Evolutionary conservation across 2,329 filamentous ascomycete genomes (phyloP).

Genomic region (Chaetomiaceae sp.): DNA sequence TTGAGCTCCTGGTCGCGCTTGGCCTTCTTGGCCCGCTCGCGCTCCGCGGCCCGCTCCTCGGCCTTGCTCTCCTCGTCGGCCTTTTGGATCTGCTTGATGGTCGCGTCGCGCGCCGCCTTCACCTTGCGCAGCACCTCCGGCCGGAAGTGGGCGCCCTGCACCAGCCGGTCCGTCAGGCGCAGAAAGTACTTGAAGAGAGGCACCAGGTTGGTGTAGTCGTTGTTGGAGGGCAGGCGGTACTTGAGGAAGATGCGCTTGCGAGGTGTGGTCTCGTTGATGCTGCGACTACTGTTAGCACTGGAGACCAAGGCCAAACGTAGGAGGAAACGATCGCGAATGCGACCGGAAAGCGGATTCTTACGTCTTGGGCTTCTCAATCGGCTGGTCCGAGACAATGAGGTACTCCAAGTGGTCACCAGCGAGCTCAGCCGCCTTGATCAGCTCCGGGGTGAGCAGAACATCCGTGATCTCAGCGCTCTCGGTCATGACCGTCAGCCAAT

Average conservation of each 20-base stretch:
- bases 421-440: slow-evolving; percentile 71
- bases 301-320: too few species aligned
- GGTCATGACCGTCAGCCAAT: slow-evolving; percentile 91
- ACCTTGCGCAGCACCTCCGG: slow-evolving; percentile 86
- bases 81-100: slow-evolving; percentile 73
- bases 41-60: slow-evolving; percentile 68
- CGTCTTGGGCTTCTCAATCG: slow-evolving; percentile 79
- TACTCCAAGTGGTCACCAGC: slow-evolving; percentile 82
- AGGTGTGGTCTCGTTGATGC: slow-evolving; percentile 77
- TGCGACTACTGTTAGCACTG: slow-evolving; percentile 47
- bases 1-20: slow-evolving; percentile 83
- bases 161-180: slow-evolving; percentile 78
- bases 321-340: background rate
- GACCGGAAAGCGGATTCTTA: slow-evolving; percentile 41
- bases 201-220: slow-evolving; percentile 61
- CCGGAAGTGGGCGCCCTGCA: slow-evolving; percentile 75
- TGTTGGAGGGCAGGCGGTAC: slow-evolving; percentile 61
- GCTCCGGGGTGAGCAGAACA: slow-evolving; percentile 77
- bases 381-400: slow-evolving; percentile 85
- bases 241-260: slow-evolving; percentile 84
- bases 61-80: slow-evolving; percentile 74
- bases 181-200: slow-evolving; percentile 79
- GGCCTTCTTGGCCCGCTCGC: slow-evolving; percentile 75
- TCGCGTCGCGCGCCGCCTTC: slow-evolving; percentile 71
- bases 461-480: slow-evolving; percentile 96